Evolutionary conservation across 2,329 filamentous ascomycete genomes (phyloP), one percentile per base, ranked within the genome.

Genomic region (Lasiodiplodia citricola): DNA sequence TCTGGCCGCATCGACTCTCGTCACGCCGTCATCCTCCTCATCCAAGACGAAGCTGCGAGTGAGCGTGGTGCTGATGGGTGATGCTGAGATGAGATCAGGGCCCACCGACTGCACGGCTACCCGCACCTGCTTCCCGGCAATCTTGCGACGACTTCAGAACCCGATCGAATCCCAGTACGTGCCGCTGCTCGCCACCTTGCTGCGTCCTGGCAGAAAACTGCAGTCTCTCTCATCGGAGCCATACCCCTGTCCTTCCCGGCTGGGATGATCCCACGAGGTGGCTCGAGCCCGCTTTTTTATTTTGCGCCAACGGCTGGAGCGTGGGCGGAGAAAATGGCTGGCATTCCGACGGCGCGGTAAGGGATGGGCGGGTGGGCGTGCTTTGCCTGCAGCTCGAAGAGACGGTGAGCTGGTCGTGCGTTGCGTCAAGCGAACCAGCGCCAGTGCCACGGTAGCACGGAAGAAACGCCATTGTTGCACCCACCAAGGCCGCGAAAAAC

Each of bases 321-420:
- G 57, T 10, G 41, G 18, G 41, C 58, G 60, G 28, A 14, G 58
- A 37, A 28, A 44, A 25, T 52, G 63, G 18, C 18, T 47, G 44
- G 44, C 63, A 66, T 66, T 66, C 63, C 63, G 38, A 66, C 13
- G 37, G 51, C 51, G 52, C 50, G 63, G 63, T 56, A 66, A 66
- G 52, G 63, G 50, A 35, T 21, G 38, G 38, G 37, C 16, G 6
- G 28, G 18, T 54, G 35, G 52, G 21, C 23, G 16, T 31, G 52
- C 21, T 23, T 28, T 44, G 25, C 31, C 50, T 66, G 35, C 50
- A 44, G 63, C 63, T 37, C 41, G 51, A 41, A 54, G 50, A 66
- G 52, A 66, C 63, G 63, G 63, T 54, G 50, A 66, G 60, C 60
- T 52, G 44, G 60, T 52, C 60, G 60, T 64, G 63, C 63, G 51